These are phyloP conservation scores for Spiromastix sp. DNA, from an alignment of 2,329 filamentous ascomycete genomes.

Conservation along the genomic window DNA sequence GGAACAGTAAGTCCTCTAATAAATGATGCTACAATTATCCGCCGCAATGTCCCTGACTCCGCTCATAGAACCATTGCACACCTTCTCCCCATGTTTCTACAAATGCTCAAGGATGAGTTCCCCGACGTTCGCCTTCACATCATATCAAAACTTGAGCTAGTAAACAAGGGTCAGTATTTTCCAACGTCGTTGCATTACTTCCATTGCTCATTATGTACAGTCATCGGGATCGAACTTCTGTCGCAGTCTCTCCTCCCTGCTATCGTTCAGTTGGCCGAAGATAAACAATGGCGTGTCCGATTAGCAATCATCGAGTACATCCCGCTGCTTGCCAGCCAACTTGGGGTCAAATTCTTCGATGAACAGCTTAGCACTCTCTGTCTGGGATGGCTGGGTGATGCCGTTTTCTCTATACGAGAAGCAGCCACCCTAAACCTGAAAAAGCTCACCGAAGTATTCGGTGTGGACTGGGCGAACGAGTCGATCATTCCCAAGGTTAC, in stretches of 20 bases:
- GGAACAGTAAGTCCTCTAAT: slow-evolving; percentile 73
- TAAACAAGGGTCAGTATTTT: slow-evolving; percentile 68
- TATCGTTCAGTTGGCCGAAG: slow-evolving; percentile 93
- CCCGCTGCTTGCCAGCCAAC: slow-evolving; percentile 84
- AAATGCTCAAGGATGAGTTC: slow-evolving; percentile 99
- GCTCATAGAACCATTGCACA: slow-evolving; percentile 89
- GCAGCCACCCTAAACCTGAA: slow-evolving; percentile 95
- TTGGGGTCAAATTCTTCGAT: slow-evolving; percentile 96
- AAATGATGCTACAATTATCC: no score
- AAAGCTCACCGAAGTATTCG: slow-evolving; percentile 97
- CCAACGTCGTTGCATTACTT: neutral
- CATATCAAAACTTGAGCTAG: slow-evolving; percentile 97
- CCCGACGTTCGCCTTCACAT: slow-evolving; percentile 97
- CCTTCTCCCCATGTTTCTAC: slow-evolving; percentile 94
- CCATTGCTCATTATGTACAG: slow-evolving; percentile 34
- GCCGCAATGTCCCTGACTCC: no score
- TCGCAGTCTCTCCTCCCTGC: slow-evolving; percentile 94
- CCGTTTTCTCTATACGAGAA: slow-evolving; percentile 96
- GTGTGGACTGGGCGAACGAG: slow-evolving; percentile 92
- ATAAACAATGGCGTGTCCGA: slow-evolving; percentile 98
- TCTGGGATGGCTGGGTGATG: slow-evolving; percentile 98
- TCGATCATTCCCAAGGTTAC: slow-evolving; percentile 98
- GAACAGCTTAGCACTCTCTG: slow-evolving; percentile 91
- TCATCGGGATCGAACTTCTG: slow-evolving; percentile 94
- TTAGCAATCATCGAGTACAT: slow-evolving; percentile 99